Conservation (phyloP, 1,139 yeast species). For the Dujonia santamariae region DNA sequence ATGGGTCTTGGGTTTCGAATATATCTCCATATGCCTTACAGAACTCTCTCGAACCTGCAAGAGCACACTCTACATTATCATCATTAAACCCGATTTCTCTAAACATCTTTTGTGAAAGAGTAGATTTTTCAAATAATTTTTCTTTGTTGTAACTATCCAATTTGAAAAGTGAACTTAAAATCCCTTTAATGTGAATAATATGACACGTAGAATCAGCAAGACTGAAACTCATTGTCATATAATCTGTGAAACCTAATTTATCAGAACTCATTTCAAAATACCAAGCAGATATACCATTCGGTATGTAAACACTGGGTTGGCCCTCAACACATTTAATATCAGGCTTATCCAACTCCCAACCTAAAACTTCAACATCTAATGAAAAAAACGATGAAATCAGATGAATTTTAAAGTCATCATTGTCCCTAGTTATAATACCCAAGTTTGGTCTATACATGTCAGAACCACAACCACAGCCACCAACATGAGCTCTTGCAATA, state of each 20-base stretch:
- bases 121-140: slow-evolving; percentile 14
- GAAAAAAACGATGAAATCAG: slow-evolving; percentile 36
- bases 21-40: slow-evolving; percentile 17
- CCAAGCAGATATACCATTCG: slow-evolving; percentile 36
- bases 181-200: slow-evolving; percentile 29
- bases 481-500: slow-evolving; percentile 45
- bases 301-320: slow-evolving; percentile 26
- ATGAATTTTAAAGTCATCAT: slow-evolving; percentile 20
- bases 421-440: slow-evolving; percentile 35
- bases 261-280: slow-evolving; percentile 12
- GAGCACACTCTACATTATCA: slow-evolving; percentile 34
- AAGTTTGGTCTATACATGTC: slow-evolving; percentile 46
- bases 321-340: slow-evolving; percentile 17
- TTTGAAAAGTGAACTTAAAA: slow-evolving; percentile 16
- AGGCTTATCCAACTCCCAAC: slow-evolving; percentile 32
- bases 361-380: slow-evolving; percentile 30
- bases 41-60: slow-evolving; percentile 24
- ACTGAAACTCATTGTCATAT: slow-evolving; percentile 30
- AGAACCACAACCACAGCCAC: slow-evolving; percentile 47
- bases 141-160: slow-evolving; percentile 17
- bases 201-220: slow-evolving; percentile 35
- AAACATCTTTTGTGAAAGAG: slow-evolving; percentile 10
- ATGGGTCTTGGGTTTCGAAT: neutral
- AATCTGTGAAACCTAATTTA: slow-evolving; percentile 5
- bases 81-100: slow-evolving; percentile 17